A percentile compares a stretch with the other conserved stretches of the same genome.
Conservation (phyloP, 768 basidiomycete genomes). For the Lactarius psammicola region DNA sequence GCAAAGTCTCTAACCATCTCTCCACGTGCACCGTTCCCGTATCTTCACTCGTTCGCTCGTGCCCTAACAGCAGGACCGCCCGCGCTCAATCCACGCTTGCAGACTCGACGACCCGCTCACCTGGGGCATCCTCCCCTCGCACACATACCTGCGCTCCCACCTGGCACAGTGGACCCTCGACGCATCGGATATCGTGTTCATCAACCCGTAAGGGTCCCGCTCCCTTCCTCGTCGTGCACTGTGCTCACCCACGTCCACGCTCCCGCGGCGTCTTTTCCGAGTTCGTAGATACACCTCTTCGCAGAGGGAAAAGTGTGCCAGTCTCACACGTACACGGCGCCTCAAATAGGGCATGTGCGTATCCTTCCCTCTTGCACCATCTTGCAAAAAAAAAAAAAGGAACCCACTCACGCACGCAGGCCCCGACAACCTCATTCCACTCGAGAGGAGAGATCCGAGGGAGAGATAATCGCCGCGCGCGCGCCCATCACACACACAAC, state of each 20-base stretch:
- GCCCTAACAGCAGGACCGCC: background rate
- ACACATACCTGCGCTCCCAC: conserved; percentile 54
- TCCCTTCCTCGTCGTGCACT: conserved; percentile 20
- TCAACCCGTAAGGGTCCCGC: conserved; percentile 66
- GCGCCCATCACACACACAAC: too few species aligned
- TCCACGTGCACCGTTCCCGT: conserved; percentile 63
- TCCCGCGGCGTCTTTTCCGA: conserved; percentile 61
- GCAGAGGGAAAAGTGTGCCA: conserved; percentile 89
- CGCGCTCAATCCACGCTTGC: conserved; percentile 14
- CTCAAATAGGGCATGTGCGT: conserved; percentile 98
- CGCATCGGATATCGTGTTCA: conserved; percentile 92
- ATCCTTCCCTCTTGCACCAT: conserved; percentile 4
- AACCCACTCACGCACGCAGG: conserved; percentile 42
- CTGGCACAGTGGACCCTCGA: conserved; percentile 90
- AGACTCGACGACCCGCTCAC: conserved; percentile 80
- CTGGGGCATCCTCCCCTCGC: conserved; percentile 80
- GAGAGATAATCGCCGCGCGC: too few species aligned
- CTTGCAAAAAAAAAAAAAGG: too few species aligned
- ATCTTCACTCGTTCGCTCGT: conserved; percentile 19
- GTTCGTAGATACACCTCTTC: conserved; percentile 77
- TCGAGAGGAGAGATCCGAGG: too few species aligned
- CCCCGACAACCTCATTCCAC: conserved; percentile 83
- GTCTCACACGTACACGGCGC: conserved; percentile 56
- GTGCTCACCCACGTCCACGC: conserved; percentile 33
- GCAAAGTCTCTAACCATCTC: conserved; percentile 92